A percentile compares a stretch with the other conserved stretches of the same genome.
These are phyloP conservation scores for Arabis hirsuta DNA, from an alignment of 345 rosid species.

Conservation along the genomic window DNA sequence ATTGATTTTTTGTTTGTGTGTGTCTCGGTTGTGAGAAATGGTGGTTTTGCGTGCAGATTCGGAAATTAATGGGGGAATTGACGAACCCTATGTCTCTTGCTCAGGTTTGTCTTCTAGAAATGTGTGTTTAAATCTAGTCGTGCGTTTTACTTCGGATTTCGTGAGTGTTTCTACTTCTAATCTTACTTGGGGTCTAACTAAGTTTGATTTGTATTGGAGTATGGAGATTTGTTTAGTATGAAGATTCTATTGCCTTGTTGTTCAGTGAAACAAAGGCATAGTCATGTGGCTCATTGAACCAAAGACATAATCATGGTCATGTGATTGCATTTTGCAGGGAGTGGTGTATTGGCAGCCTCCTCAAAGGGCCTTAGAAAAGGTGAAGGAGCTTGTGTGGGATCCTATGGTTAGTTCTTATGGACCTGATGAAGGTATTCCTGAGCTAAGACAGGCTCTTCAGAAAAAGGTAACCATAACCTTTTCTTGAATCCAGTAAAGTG, in stretches of 20 bases:
- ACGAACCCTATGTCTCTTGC: conserved; percentile 79
- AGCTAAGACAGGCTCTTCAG: conserved; percentile 66
- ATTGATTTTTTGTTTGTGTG: background rate
- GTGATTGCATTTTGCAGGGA: conserved; percentile 52
- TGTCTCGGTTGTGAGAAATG: background rate
- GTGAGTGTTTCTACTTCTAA: background rate
- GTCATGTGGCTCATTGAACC: conserved; percentile 1
- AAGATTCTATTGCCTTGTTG: conserved; percentile 1
- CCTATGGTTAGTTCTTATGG: conserved; percentile 82
- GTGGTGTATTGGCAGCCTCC: conserved; percentile 98
- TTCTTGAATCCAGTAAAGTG: background rate
- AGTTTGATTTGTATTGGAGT: background rate
- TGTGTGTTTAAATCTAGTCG: conserved; percentile 7
- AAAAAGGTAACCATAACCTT: conserved; percentile 53
- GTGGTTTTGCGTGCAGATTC: conserved; percentile 64
- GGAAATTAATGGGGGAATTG: conserved; percentile 69
- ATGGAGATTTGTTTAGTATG: conserved; percentile 1
- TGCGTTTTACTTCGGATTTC: conserved; percentile 19
- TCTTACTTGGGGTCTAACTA: background rate
- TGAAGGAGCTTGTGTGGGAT: conserved; percentile 79
- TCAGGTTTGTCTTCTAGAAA: conserved; percentile 61
- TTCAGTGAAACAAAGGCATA: background rate
- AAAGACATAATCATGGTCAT: conserved; percentile 2
- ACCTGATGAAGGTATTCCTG: conserved; percentile 90
- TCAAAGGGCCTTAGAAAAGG: conserved; percentile 69